Conservation (phyloP, 371 early-diverging fungal species). For the Syncephalastrum contaminatum region DNA sequence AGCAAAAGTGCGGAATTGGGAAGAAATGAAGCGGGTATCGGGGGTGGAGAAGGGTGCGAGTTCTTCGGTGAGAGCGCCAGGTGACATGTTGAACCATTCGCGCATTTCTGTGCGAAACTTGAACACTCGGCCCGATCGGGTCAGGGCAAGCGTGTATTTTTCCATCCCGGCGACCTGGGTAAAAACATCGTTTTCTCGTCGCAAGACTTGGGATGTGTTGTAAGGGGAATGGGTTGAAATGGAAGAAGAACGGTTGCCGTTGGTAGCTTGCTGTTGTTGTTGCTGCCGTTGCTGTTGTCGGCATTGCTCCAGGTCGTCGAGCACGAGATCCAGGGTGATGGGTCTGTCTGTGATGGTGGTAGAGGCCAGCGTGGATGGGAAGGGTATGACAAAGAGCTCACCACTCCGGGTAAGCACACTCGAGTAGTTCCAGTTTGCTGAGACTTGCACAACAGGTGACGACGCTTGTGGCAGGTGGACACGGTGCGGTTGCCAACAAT, state of each 20-base stretch:
- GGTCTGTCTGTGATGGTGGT: too few relatives aligned
- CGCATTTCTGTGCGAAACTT: slow-evolving; percentile 4
- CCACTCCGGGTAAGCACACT: slow-evolving; percentile 28
- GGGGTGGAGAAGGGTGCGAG: slow-evolving; percentile 1
- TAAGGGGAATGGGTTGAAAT: too few relatives aligned
- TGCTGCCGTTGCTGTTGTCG: too few relatives aligned
- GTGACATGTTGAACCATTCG: slow-evolving; percentile 1
- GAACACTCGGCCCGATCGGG: slow-evolving; percentile 11
- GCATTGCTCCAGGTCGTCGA: neutral
- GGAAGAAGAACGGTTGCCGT: too few relatives aligned
- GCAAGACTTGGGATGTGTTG: neutral
- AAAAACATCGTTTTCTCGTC: slow-evolving; percentile 2
- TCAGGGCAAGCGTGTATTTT: slow-evolving; percentile 9
- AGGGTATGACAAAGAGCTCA: slow-evolving; percentile 22
- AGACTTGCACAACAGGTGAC: slow-evolving; percentile 22
- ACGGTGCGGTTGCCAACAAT: slow-evolving; percentile 21
- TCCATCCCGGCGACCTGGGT: slow-evolving; percentile 14
- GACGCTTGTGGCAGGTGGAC: slow-evolving; percentile 9
- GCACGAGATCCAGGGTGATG: too few relatives aligned
- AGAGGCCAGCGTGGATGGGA: slow-evolving; percentile 12
- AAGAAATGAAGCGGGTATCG: slow-evolving; percentile 3
- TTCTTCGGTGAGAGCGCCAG: slow-evolving; percentile 6
- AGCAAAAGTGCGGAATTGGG: slow-evolving; percentile 7
- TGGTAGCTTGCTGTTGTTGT: too few relatives aligned
- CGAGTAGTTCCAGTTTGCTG: slow-evolving; percentile 35